These are phyloP conservation scores for Beauveria asiatica DNA, from an alignment of 2,329 filamentous ascomycete species.

Conservation along the genomic window DNA sequence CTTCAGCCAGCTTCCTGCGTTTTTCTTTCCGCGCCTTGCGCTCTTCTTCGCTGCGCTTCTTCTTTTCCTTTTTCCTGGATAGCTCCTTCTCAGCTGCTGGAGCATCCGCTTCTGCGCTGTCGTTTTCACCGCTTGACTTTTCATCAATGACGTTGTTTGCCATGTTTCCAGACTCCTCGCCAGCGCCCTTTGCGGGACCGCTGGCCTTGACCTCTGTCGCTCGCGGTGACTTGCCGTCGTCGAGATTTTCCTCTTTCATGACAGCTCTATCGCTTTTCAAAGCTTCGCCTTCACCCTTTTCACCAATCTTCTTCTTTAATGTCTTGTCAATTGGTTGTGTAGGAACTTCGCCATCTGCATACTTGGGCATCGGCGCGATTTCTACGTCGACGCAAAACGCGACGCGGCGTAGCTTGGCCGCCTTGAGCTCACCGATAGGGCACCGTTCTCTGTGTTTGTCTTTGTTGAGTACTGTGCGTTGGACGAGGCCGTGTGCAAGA, in stretches of 20 bases:
- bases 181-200: background rate
- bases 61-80: constrained; percentile 84
- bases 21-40: constrained; percentile 87
- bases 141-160: background rate
- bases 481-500: constrained; percentile 58
- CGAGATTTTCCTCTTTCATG: constrained; percentile 32
- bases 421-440: constrained; percentile 67
- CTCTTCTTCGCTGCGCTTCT: constrained; percentile 89
- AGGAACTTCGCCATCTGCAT: constrained; percentile 51
- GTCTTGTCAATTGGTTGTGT: constrained; percentile 16
- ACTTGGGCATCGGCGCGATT: constrained; percentile 80
- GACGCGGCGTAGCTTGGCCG: constrained; percentile 74
- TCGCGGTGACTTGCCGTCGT: constrained; percentile 12
- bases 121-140: background rate
- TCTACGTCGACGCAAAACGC: constrained; percentile 97
- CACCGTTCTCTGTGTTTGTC: constrained; percentile 74
- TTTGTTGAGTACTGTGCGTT: constrained; percentile 75
- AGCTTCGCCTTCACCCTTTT: constrained; percentile 66
- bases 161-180: background rate
- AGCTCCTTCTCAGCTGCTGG: constrained; percentile 22
- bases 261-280: constrained; percentile 61
- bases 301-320: constrained; percentile 53
- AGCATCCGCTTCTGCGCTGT: constrained; percentile 23
- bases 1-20: constrained; percentile 74
- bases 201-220: background rate